A percentile compares a stretch with the other conserved stretches of the same genome.
Conservation (phyloP, 768 basidiomycete species). For the Clavaria fumosa region DNA sequence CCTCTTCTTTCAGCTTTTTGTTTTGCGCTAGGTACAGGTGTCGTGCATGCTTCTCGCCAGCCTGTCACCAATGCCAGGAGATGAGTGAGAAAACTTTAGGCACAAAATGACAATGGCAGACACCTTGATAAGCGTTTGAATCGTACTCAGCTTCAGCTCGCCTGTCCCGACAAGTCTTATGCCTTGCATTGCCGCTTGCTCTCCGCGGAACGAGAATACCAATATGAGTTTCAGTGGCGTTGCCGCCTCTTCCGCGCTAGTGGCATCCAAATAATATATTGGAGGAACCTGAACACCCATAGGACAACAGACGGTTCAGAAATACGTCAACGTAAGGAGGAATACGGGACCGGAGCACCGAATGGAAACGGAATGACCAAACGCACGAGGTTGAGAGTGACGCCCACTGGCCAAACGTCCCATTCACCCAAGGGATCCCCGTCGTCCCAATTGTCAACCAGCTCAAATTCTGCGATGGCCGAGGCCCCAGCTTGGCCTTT, state of each 20-base stretch:
- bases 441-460: constrained; percentile 80
- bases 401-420: constrained; percentile 57
- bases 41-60: constrained; percentile 48
- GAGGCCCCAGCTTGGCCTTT: too few species aligned
- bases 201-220: constrained; percentile 44
- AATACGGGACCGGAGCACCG: background rate
- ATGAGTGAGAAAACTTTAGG: background rate
- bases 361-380: background rate
- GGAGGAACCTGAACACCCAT: constrained; percentile 39
- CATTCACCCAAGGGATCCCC: constrained; percentile 50
- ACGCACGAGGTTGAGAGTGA: constrained; percentile 67
- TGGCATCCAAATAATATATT: constrained; percentile 61
- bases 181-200: constrained; percentile 32
- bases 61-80: constrained; percentile 16
- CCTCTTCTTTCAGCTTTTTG: constrained; percentile 49
- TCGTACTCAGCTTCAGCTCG: constrained; percentile 32
- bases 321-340: too few species aligned
- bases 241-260: constrained; percentile 53
- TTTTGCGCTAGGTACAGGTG: constrained; percentile 43
- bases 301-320: too few species aligned
- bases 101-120: constrained; percentile 6
- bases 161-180: constrained; percentile 51
- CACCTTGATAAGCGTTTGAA: constrained; percentile 44
- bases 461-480: constrained; percentile 84
- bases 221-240: constrained; percentile 44